Evolutionary conservation across 768 basidiomycete genomes (phyloP).

Genomic region (Amanita pseudoporphyria): DNA sequence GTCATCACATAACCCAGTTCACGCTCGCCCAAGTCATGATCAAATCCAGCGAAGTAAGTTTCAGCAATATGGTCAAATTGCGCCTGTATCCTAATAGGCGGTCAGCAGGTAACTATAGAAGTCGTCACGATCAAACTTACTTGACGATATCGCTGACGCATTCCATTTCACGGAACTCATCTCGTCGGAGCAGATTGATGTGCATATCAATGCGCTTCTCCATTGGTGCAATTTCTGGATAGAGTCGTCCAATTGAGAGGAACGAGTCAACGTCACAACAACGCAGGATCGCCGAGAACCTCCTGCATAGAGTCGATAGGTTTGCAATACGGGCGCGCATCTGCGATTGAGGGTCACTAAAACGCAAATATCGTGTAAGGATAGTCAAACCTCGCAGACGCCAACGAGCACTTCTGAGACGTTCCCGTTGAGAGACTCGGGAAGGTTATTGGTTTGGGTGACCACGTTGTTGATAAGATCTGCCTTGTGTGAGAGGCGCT

Average conservation of each 20-base stretch:
- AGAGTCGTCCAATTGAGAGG: constrained; percentile 75
- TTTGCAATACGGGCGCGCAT: constrained; percentile 78
- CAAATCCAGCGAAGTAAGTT: constrained; percentile 73
- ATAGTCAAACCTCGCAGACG: constrained; percentile 70
- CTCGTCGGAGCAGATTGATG: constrained; percentile 70
- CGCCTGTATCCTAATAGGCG: constrained; percentile 63
- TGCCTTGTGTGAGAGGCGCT: constrained; percentile 76
- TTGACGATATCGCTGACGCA: constrained; percentile 85
- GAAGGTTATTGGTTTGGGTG: constrained; percentile 74
- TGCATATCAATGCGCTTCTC: constrained; percentile 93
- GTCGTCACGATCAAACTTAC: constrained; percentile 32
- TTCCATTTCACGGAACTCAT: constrained; percentile 91
- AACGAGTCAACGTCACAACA: constrained; percentile 80
- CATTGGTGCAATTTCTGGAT: constrained; percentile 75
- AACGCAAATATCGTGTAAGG: not conserved
- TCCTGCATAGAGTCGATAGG: constrained; percentile 77
- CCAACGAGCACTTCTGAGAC: constrained; percentile 87
- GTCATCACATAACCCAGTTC: constrained; percentile 76
- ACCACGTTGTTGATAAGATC: constrained; percentile 80
- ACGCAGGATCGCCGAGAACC: constrained; percentile 78
- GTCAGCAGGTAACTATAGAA: not conserved
- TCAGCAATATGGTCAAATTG: constrained; percentile 92
- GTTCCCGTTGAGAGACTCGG: constrained; percentile 72
- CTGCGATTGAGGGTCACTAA: constrained; percentile 25
- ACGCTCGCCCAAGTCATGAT: constrained; percentile 84